These are phyloP conservation scores for Dictyostelium purpureum DNA, from an alignment of 78 protist genomes.

Conservation along the genomic window DNA sequence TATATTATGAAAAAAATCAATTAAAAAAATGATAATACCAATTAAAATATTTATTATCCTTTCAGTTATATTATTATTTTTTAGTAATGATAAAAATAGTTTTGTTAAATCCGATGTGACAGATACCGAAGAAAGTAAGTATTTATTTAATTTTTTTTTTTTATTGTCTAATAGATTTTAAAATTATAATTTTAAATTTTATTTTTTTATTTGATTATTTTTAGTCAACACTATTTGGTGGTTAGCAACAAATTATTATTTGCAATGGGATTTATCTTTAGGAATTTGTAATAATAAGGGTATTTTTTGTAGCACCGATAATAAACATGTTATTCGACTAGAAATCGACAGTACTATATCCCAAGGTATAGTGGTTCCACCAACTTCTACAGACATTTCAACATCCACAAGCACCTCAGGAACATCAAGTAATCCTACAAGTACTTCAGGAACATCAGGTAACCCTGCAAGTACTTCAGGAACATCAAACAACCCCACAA, in stretches of 20 bases:
- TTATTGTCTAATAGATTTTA: not conserved
- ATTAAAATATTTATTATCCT: too few species aligned
- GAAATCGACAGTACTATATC: not conserved
- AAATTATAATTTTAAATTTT: not conserved
- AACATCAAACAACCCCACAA: not conserved
- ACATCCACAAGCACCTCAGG: not conserved
- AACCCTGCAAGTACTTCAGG: not conserved
- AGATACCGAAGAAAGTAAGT: not conserved
- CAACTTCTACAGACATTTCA: not conserved
- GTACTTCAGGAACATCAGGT: not conserved
- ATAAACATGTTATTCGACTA: not conserved
- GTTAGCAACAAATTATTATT: not conserved
- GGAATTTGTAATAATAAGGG: not conserved
- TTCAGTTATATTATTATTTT: too few species aligned
- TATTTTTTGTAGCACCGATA: not conserved
- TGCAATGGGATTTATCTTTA: not conserved
- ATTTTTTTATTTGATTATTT: not conserved
- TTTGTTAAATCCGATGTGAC: not conserved
- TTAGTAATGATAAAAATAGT: too few species aligned
- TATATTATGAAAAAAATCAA: too few species aligned
- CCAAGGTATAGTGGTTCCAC: not conserved
- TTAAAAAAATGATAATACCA: too few species aligned
- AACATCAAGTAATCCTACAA: not conserved
- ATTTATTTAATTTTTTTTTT: not conserved
- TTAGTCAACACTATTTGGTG: not conserved